Percentiles rank a stretch among this genome's conserved stretches.
phyloP scores from a whole-genome alignment of 768 basidiomycete species.

The Mycena latifolia region DNA sequence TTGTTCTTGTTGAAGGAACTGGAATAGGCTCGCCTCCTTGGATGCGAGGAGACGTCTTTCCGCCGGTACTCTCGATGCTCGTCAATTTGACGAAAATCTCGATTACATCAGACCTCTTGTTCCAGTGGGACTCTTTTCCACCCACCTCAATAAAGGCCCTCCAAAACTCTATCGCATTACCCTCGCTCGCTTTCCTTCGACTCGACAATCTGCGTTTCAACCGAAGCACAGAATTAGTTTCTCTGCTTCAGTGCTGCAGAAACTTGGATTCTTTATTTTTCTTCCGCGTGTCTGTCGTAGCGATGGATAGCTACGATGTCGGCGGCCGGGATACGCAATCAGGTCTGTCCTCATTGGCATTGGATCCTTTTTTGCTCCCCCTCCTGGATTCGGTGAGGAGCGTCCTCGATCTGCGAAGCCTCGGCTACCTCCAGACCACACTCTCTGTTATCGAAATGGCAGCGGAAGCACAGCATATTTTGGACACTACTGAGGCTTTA shows the following conservation, averaged over 20 bases:
- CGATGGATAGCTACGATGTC: background rate
- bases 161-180: background rate
- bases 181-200: conserved; percentile 13
- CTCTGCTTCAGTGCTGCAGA: conserved; percentile 19
- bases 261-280: conserved; percentile 7
- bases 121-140: conserved; percentile 19
- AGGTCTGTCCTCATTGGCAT: conserved; percentile 4
- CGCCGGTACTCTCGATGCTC: conserved; percentile 11
- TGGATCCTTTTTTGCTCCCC: conserved; percentile 1
- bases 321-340: background rate
- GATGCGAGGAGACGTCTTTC: conserved; percentile 12
- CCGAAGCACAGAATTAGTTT: conserved; percentile 16
- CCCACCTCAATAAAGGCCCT: background rate
- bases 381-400: conserved; percentile 15
- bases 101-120: background rate
- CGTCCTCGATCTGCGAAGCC: conserved; percentile 4
- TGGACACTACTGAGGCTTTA: conserved; percentile 8
- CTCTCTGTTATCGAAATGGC: conserved; percentile 4
- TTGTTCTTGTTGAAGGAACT: conserved; percentile 16
- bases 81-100: conserved; percentile 18
- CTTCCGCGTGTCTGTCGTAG: background rate
- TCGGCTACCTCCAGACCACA: conserved; percentile 3
- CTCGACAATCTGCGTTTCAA: conserved; percentile 7
- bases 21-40: conserved; percentile 5
- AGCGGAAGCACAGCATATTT: conserved; percentile 11